Conservation (phyloP, 2,329 filamentous ascomycete genomes). For the Colletotrichum sp. region DNA sequence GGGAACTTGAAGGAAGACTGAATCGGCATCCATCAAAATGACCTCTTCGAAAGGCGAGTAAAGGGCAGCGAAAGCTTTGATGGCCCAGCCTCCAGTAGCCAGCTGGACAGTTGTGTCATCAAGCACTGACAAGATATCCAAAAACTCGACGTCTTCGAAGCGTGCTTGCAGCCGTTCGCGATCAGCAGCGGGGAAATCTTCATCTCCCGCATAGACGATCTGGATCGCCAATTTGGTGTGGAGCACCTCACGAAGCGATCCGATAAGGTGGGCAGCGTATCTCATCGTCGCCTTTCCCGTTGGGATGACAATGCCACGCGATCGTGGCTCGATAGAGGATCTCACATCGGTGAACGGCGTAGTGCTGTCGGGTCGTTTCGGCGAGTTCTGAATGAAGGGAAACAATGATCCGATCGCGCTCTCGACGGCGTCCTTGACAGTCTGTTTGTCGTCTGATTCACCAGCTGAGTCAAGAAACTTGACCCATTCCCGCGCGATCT, state of each 20-base stretch:
- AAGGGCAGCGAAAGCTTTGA: conserved; percentile 44
- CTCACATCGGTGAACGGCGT: conserved; percentile 18
- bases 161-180: too few relatives aligned
- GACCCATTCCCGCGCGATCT: too few relatives aligned
- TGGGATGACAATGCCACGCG: conserved; percentile 38
- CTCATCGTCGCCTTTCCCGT: conserved; percentile 34
- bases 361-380: neutral
- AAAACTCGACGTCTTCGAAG: too few relatives aligned
- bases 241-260: conserved; percentile 32
- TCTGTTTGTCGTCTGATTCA: too few relatives aligned
- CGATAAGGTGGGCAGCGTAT: conserved; percentile 38
- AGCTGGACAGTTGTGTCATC: conserved; percentile 26
- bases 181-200: neutral
- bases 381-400: neutral
- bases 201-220: conserved; percentile 39
- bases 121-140: too few relatives aligned
- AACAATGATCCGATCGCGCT: neutral
- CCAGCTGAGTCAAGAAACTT: too few relatives aligned
- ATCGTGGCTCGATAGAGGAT: conserved; percentile 20
- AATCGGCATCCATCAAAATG: conserved; percentile 28
- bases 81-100: conserved; percentile 39
- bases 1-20: conserved; percentile 42
- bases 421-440: too few relatives aligned
- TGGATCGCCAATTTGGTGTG: conserved; percentile 36
- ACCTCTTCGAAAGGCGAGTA: conserved; percentile 36